Percentiles rank a stretch among this genome's conserved stretches.
Evolutionary conservation across 306 rosid species (phyloP).

Genomic region (Ceratonia siliqua): DNA sequence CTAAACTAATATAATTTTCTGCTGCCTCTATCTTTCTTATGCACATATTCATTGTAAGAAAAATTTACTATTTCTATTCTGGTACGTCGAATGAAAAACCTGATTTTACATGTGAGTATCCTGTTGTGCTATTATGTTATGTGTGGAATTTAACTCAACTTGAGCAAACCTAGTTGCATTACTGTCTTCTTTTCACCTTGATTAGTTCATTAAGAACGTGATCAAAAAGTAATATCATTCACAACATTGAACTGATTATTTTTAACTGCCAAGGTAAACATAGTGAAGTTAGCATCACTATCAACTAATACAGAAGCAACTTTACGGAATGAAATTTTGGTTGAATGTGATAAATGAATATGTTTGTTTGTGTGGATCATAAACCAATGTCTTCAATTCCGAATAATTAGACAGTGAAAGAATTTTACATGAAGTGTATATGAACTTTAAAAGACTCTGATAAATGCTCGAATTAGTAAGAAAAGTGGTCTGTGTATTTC

Average conservation of each 20-base stretch:
- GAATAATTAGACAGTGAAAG: background rate
- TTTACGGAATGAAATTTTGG: background rate
- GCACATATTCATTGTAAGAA: background rate
- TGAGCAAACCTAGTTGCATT: background rate
- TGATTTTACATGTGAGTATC: background rate
- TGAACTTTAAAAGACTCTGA: background rate
- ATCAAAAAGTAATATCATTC: background rate
- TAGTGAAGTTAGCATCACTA: background rate
- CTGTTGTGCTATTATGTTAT: background rate
- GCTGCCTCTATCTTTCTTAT: background rate
- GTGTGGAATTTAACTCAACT: background rate
- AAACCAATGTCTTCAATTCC: background rate
- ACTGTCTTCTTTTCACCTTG: background rate
- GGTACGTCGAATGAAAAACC: background rate
- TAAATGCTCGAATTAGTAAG: too few species aligned
- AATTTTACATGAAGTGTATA: background rate
- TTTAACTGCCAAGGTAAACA: background rate
- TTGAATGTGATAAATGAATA: slow-evolving; percentile 2
- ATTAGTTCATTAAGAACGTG: slow-evolving; percentile 1
- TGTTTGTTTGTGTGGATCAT: background rate
- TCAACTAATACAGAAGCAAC: background rate
- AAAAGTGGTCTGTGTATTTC: background rate
- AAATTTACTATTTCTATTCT: background rate
- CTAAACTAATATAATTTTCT: background rate
- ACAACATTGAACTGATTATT: background rate